phyloP scores from a whole-genome alignment of 768 basidiomycete species.

The Naematelia aurantialba region DNA sequence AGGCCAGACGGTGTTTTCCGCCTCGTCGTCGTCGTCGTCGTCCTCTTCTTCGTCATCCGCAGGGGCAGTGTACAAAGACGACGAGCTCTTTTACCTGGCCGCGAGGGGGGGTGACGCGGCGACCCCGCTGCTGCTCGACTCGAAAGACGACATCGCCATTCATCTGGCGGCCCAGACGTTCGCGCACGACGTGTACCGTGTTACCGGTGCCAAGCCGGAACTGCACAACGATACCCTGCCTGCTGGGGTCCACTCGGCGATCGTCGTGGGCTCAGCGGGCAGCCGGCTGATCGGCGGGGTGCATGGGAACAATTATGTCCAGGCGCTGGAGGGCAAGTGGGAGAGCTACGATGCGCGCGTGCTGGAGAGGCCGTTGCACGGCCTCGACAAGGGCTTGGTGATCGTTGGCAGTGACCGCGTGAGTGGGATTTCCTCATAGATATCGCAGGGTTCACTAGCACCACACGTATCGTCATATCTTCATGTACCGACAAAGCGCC shows the following conservation, averaged over 20 bases:
- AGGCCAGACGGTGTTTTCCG: not conserved
- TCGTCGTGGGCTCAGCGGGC: constrained; percentile 67
- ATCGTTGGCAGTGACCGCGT: constrained; percentile 63
- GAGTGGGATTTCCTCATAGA: not conserved
- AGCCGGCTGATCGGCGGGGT: constrained; percentile 59
- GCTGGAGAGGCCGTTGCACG: constrained; percentile 60
- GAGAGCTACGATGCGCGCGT: constrained; percentile 60
- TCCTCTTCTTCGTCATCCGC: too few relatives aligned
- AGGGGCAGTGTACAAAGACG: too few relatives aligned
- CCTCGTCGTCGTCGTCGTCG: not conserved
- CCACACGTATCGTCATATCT: too few relatives aligned
- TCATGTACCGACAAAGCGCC: not conserved
- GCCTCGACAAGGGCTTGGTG: constrained; percentile 62
- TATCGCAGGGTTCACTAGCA: too few relatives aligned
- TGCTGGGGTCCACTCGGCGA: constrained; percentile 43
- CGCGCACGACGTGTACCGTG: constrained; percentile 60
- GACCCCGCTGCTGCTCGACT: constrained; percentile 24
- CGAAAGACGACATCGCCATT: constrained; percentile 31
- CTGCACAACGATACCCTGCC: constrained; percentile 58
- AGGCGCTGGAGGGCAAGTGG: constrained; percentile 63
- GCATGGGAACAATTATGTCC: constrained; percentile 56
- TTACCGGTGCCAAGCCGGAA: constrained; percentile 58
- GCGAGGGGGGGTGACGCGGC: not conserved
- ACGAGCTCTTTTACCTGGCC: not conserved
- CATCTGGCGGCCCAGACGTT: constrained; percentile 59